phyloP scores from a whole-genome alignment of 345 rosid species.

The Firmiana major region DNA sequence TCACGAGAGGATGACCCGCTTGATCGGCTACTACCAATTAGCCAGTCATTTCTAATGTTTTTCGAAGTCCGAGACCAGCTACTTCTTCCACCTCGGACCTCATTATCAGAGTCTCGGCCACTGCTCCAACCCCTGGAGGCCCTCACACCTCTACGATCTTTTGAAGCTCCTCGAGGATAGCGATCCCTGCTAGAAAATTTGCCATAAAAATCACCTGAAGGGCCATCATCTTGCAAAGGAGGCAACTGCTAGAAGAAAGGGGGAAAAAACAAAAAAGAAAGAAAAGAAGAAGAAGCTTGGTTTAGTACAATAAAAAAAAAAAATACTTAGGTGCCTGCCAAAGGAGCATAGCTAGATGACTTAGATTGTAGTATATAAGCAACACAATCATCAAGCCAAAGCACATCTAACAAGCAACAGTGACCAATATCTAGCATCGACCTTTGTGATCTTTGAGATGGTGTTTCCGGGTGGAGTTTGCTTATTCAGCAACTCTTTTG shows the following conservation, averaged over 20 bases:
- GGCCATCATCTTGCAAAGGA: slow-evolving; percentile 90
- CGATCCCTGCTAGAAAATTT: slow-evolving; percentile 74
- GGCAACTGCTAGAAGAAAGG: slow-evolving; percentile 65
- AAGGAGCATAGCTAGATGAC: neutral
- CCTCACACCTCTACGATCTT: slow-evolving; percentile 42
- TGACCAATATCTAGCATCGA: slow-evolving; percentile 19
- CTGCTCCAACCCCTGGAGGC: slow-evolving; percentile 61
- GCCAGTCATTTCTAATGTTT: slow-evolving; percentile 68
- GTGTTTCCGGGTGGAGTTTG: slow-evolving; percentile 79
- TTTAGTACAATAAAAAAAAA: neutral
- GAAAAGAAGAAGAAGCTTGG: no score
- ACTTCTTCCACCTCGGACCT: slow-evolving; percentile 57
- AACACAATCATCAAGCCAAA: neutral
- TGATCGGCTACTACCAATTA: slow-evolving; percentile 65
- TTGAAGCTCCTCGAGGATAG: slow-evolving; percentile 45
- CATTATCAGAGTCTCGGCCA: slow-evolving; percentile 48
- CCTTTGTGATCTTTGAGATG: slow-evolving; percentile 73
- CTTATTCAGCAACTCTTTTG: slow-evolving; percentile 66
- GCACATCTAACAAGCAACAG: neutral
- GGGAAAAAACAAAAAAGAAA: no score
- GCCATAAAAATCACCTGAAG: slow-evolving; percentile 74
- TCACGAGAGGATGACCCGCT: slow-evolving; percentile 51
- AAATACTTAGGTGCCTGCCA: neutral
- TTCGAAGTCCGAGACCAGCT: slow-evolving; percentile 56
- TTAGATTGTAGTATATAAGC: neutral